Conservation (phyloP, 441 rosid species). For the Erodium chrysanthum region DNA sequence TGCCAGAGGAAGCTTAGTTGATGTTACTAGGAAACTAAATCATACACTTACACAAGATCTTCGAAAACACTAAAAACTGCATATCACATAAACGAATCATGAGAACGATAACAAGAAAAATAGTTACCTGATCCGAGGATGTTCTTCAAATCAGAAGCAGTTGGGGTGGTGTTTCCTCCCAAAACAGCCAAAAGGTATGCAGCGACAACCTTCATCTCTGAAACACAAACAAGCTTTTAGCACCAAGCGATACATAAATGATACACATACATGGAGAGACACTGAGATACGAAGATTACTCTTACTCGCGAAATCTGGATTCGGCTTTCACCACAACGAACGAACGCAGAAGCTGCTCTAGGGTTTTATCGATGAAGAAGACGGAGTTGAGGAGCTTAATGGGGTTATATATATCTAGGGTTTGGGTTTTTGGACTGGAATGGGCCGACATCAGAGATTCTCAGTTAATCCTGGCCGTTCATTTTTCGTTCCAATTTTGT, state of each 20-base stretch:
- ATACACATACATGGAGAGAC: not conserved
- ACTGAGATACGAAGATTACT: not conserved
- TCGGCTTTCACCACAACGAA: not conserved
- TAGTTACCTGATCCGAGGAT: constrained; percentile 57
- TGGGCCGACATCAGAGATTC: not conserved
- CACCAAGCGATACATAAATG: not conserved
- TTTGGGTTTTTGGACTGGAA: not conserved
- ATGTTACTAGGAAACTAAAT: not conserved
- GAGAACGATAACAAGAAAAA: not conserved
- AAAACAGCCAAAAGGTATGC: constrained; percentile 73
- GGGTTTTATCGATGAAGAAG: constrained; percentile 9
- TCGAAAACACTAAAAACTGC: not conserved
- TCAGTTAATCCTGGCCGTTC: not conserved
- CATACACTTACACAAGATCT: not conserved
- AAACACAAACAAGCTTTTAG: not conserved
- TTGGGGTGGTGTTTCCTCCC: constrained; percentile 66
- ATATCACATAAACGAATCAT: not conserved
- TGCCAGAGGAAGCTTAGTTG: not conserved
- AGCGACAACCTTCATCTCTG: constrained; percentile 50
- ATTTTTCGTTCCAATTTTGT: not conserved
- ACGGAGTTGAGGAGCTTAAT: not conserved
- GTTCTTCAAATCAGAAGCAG: constrained; percentile 52
- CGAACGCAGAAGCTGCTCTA: not conserved
- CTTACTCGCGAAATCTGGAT: constrained; percentile 5
- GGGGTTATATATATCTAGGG: constrained; percentile 24